Base-by-base conservation (phyloP, 805 yeast genomes). In the Blastobotrys chiropterorum region DNA sequence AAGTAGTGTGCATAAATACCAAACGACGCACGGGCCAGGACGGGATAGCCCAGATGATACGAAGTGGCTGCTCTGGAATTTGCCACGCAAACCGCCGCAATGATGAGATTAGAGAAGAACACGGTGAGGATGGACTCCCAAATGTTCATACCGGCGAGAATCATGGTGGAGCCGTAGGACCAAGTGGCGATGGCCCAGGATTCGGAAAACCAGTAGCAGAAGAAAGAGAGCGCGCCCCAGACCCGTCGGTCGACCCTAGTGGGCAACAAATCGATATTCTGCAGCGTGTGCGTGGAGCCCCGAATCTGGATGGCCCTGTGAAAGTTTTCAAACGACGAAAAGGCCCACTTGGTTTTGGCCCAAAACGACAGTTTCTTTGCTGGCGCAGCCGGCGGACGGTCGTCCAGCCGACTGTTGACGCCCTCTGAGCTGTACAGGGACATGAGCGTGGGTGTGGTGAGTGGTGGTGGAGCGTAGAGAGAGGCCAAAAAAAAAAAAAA, bases 41-140 rank as follows among this genome's bases (percentile, higher is more conserved):
- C 53, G 8, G 67, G 64, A 48, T 55, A 63, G 13, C 64, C 64
- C 4, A 62, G 53, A 51, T 61, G 64, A 16, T 60, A 53, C 22
- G 20, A 40, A 3, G 61, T 44, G 14, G 59, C 60, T 44, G 56
- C 51, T 19, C 56, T 46, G 44, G 57, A 57, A 44, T 52, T 53
- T 34, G 55, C 43, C 5, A 51, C 50, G 19, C 54, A 44, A 3
- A 53, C 54, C 19, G 50, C 13, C 11, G 53, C 41, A 17, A 56
- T 42, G 45, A 54, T 54, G 17, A 52, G 21, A 54, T 52, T 56
- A 11, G 54, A 52, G 44, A 52, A 39, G 38, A 52, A 50, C 22
- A 52, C 51, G 34, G 48, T 21, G n/a, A 50, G 17, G 16, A 56
- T 44, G 34, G 59, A 57, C 40, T 54, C 54, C 16, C 42, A 20